Percentiles rank a stretch among this genome's conserved stretches.
Evolutionary conservation across 148 eudicot species (phyloP).

Genomic region (Vaccinium macrocarpon): DNA sequence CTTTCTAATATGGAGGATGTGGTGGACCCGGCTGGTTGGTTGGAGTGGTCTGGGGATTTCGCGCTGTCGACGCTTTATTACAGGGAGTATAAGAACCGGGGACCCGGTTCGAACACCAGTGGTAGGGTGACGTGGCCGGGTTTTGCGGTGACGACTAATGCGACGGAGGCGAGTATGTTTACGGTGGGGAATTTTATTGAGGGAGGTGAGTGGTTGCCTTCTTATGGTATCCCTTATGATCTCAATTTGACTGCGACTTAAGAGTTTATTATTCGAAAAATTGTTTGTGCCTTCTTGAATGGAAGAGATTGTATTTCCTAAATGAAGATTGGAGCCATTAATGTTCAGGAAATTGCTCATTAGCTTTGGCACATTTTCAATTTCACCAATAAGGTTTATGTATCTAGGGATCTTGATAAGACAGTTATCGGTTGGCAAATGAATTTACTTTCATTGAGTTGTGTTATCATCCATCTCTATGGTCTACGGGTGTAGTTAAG

Average conservation of each 20-base stretch:
- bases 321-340: neutral
- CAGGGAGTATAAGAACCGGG: constrained; percentile 71
- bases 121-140: constrained; percentile 83
- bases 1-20: constrained; percentile 46
- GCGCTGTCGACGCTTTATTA: constrained; percentile 61
- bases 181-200: constrained; percentile 58
- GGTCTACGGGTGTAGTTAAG: neutral
- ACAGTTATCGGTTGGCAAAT: neutral
- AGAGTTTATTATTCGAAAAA: neutral
- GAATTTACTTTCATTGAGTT: neutral
- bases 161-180: constrained; percentile 54
- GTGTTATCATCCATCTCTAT: neutral
- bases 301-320: neutral
- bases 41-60: constrained; percentile 69
- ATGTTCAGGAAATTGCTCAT: no score
- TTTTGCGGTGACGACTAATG: constrained; percentile 39
- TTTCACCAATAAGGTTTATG: neutral
- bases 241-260: constrained; percentile 37
- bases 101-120: constrained; percentile 65
- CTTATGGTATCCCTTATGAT: constrained; percentile 44
- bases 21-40: constrained; percentile 68
- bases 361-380: no score
- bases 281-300: neutral
- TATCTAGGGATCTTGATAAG: neutral
- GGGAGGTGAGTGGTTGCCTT: constrained; percentile 64